Evolutionary conservation across 176 grass and related monocot species (phyloP).

Genomic region (Echinochloa phyllopogon): DNA sequence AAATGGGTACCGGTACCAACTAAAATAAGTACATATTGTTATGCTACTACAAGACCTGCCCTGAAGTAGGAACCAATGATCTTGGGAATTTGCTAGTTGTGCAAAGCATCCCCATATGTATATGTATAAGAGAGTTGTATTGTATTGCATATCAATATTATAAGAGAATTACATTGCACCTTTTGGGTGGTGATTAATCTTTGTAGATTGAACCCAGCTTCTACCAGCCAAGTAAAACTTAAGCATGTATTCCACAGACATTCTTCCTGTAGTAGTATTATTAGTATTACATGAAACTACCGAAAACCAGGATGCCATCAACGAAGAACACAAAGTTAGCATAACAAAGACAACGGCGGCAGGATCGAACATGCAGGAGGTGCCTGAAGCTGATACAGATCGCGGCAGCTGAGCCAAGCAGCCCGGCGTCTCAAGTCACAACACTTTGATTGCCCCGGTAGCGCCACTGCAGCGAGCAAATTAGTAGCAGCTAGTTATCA

Average conservation of each 20-base stretch:
- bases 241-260: slow-evolving; percentile 10
- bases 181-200: too few relatives aligned
- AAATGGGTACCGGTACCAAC: too few relatives aligned
- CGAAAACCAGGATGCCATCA: slow-evolving; percentile 12
- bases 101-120: too few relatives aligned
- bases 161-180: too few relatives aligned
- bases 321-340: slow-evolving; percentile 34
- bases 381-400: slow-evolving; percentile 11
- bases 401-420: background rate
- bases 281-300: slow-evolving; percentile 16
- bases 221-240: slow-evolving; percentile 14
- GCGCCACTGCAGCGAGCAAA: slow-evolving; percentile 11
- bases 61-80: too few relatives aligned
- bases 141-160: too few relatives aligned
- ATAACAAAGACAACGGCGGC: background rate
- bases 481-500: too few relatives aligned
- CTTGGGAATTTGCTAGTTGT: too few relatives aligned
- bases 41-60: too few relatives aligned
- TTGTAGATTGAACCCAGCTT: too few relatives aligned
- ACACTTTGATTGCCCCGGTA: slow-evolving; percentile 59
- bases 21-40: too few relatives aligned
- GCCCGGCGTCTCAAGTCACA: slow-evolving; percentile 43
- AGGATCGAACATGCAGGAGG: background rate
- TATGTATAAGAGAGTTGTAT: too few relatives aligned
- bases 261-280: slow-evolving; percentile 37